Conservation (phyloP, 164 flowering plant genomes). For the Aristolochia fimbriata region DNA sequence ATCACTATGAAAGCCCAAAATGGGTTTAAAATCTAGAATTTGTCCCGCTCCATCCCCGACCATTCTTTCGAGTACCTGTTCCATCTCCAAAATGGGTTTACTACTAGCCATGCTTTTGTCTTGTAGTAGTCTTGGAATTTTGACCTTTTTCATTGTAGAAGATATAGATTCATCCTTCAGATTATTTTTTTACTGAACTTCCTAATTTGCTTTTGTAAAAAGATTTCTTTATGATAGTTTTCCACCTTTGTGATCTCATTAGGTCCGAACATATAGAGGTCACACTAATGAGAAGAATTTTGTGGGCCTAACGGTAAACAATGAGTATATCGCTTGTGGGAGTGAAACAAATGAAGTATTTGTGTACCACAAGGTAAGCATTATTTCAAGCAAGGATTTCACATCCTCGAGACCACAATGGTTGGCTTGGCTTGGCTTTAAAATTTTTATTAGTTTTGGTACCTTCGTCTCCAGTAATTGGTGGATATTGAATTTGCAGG, state of each 20-base stretch:
- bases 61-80: too few relatives aligned
- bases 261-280: constrained; percentile 87
- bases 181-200: too few relatives aligned
- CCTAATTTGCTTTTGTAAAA: neutral
- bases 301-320: constrained; percentile 82
- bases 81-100: too few relatives aligned
- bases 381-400: neutral
- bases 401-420: neutral
- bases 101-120: too few relatives aligned
- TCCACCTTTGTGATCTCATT: constrained; percentile 8
- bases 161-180: too few relatives aligned
- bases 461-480: neutral
- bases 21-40: too few relatives aligned
- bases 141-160: too few relatives aligned
- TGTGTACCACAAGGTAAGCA: constrained; percentile 86
- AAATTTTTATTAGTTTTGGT: neutral
- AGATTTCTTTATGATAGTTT: neutral
- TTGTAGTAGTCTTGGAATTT: too few relatives aligned
- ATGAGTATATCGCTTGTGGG: constrained; percentile 90
- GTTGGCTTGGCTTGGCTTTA: neutral
- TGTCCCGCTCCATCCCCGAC: too few relatives aligned
- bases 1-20: too few relatives aligned
- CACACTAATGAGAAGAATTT: constrained; percentile 96
- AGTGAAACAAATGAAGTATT: constrained; percentile 95
- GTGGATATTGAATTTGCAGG: constrained; percentile 34